A percentile compares a stretch with the other conserved stretches of the same genome.
These are phyloP conservation scores for Xylaria venustula DNA, from an alignment of 495 filamentous ascomycete genomes.

Conservation along the genomic window DNA sequence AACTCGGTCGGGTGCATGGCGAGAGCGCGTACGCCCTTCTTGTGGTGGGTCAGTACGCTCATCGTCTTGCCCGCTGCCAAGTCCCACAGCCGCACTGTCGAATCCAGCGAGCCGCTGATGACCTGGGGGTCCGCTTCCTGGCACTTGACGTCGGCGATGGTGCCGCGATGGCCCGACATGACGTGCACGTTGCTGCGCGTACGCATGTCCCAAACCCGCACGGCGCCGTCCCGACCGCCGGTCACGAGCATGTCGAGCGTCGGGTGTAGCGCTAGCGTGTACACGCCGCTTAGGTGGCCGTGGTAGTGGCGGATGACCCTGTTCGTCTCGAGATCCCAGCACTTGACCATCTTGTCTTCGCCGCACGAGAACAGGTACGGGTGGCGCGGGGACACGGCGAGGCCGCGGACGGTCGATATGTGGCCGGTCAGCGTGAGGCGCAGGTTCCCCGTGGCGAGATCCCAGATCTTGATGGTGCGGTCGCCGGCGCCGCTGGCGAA, in stretches of 20 bases:
- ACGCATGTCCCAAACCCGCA: constrained; percentile 97
- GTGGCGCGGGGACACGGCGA: constrained; percentile 90
- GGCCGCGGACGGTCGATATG: constrained; percentile 91
- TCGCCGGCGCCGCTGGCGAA: constrained; percentile 96
- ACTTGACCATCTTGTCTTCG: constrained; percentile 99
- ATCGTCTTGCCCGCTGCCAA: constrained; percentile 94
- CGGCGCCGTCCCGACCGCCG: constrained; percentile 90
- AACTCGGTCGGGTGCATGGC: constrained; percentile 89
- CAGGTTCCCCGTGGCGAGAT: constrained; percentile 80
- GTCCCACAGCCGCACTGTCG: constrained; percentile 93
- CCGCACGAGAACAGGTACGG: constrained; percentile 97
- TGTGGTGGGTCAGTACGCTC: constrained; percentile 96
- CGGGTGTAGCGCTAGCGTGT: constrained; percentile 86
- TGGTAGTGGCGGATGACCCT: constrained; percentile 99
- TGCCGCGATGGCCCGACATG: constrained; percentile 82
- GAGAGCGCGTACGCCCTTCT: constrained; percentile 89
- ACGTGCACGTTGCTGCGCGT: constrained; percentile 95
- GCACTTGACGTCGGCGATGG: constrained; percentile 83
- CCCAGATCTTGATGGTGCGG: constrained; percentile 98
- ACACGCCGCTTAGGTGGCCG: constrained; percentile 94
- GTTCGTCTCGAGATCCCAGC: constrained; percentile 98
- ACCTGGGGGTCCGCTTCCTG: constrained; percentile 97
- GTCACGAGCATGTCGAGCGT: constrained; percentile 94
- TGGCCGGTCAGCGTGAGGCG: constrained; percentile 91
- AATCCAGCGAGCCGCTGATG: constrained; percentile 86